Evolutionary conservation across 805 yeast species (phyloP), one percentile per base, ranked within the genome.

Genomic region (Ascoidea asiatica): DNA sequence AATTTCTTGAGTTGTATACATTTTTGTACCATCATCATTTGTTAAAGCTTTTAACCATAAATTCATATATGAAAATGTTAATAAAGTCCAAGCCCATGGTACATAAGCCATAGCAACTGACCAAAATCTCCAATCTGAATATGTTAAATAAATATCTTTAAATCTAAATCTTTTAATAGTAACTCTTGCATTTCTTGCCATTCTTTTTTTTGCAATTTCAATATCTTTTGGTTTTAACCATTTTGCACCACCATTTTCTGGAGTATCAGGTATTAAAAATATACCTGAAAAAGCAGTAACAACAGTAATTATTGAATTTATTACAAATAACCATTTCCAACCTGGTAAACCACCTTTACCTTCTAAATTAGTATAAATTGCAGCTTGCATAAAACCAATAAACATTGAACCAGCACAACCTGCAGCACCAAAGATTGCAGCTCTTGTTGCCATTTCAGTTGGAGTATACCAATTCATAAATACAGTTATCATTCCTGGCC

Each of bases 241-340:
- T 19, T 38, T 42, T 5, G 44, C 19, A 15, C 21, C 43, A 29
- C 50, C 44, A 11, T 21, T 39, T 17, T 39, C 41, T 35, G 52
- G 52, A 20, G 43, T 38, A 42, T 49, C 50, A 15, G 52, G 52
- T 41, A 49, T 47, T n/a, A 39, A 48, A 23, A 49, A 5, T 19
- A 73, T 64, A 1, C 85, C 83, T 49, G 70, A 75, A 4, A 76
- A 36, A 3, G 73, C 71, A 44, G 78, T 70, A 1, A 81, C 81
- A 3, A 77, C 53, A 0, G 83, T 76, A 40, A 77, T 65, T 29
- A 73, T 52, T 50, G 75, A 77, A 57, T 78, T 82, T 48, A 78
- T 73, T 40, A 79, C 72, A 53, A 76, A 79, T n/a, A 77, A 56
- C 83, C 83, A 77, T 56, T 79, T 66, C 82, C 82, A 77, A 5